phyloP scores from a whole-genome alignment of 352 stramenopile genomes.

The Globisporangium nagaii region DNA sequence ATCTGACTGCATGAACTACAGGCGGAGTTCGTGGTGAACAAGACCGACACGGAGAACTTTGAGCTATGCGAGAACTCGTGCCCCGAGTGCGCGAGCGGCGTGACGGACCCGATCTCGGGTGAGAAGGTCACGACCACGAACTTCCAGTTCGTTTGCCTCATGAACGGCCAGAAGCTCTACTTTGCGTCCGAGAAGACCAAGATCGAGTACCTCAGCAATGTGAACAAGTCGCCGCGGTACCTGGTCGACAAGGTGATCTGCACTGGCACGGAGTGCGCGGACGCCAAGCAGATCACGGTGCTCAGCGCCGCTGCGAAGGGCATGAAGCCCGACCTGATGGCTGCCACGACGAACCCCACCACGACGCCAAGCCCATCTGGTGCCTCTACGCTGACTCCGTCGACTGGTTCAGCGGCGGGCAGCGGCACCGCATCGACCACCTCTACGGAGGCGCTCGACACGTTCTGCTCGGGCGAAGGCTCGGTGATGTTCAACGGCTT shows the following conservation, averaged over 20 bases:
- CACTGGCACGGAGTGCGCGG: conserved; percentile 39
- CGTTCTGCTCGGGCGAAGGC: conserved; percentile 59
- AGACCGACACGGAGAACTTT: conserved; percentile 34
- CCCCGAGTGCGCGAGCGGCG: conserved; percentile 31
- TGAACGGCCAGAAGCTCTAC: conserved; percentile 82
- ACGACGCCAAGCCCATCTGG: conserved; percentile 11
- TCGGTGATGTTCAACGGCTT: conserved; percentile 85
- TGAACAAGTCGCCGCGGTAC: conserved; percentile 47
- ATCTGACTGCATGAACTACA: too few relatives aligned
- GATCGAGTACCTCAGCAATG: conserved; percentile 51
- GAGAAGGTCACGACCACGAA: conserved; percentile 44
- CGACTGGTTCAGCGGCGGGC: conserved; percentile 11
- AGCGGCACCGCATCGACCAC: conserved; percentile 14
- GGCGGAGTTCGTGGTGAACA: conserved; percentile 42
- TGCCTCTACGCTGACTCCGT: conserved; percentile 8
- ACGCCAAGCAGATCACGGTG: conserved; percentile 51
- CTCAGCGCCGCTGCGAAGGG: conserved; percentile 41
- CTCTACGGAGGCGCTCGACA: conserved; percentile 10
- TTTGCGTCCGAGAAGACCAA: conserved; percentile 68
- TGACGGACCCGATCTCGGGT: conserved; percentile 64
- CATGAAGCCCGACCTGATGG: conserved; percentile 25
- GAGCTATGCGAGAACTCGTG: conserved; percentile 31
- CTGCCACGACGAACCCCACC: conserved; percentile 11
- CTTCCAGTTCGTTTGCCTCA: conserved; percentile 68
- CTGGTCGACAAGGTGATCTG: conserved; percentile 56